Percentiles rank a stretch among this genome's conserved stretches.
phyloP scores from a whole-genome alignment of 2,329 filamentous ascomycete species.

The Xylariaceae sp. region DNA sequence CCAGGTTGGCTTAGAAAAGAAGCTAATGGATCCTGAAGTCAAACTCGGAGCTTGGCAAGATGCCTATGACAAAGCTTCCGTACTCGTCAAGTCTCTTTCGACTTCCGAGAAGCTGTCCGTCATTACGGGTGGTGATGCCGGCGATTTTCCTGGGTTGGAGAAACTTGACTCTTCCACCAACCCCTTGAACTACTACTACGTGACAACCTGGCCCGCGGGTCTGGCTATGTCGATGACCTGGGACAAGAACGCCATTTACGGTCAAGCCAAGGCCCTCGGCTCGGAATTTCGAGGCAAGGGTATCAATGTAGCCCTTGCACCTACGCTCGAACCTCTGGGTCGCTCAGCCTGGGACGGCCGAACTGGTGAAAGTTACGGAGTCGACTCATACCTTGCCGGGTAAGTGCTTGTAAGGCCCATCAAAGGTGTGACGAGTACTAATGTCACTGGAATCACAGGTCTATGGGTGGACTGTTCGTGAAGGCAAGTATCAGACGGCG shows the following conservation, averaged over 20 bases:
- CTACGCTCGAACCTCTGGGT: slow-evolving; percentile 19
- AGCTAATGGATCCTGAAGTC: slow-evolving; percentile 5
- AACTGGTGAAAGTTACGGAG: slow-evolving; percentile 15
- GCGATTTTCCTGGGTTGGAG: slow-evolving; percentile 11
- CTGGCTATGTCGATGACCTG: slow-evolving; percentile 20
- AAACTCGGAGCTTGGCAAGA: slow-evolving; percentile 16
- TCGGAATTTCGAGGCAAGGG: slow-evolving; percentile 17
- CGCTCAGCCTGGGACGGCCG: slow-evolving; percentile 18
- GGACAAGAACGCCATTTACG: slow-evolving; percentile 12
- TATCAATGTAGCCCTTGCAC: slow-evolving; percentile 17
- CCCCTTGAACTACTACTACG: slow-evolving; percentile 16
- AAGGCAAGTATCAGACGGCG: too few relatives aligned
- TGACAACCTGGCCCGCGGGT: slow-evolving; percentile 21
- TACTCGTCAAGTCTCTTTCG: slow-evolving; percentile 25
- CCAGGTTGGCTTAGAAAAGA: not conserved
- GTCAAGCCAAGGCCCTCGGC: slow-evolving; percentile 8
- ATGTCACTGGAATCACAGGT: not conserved
- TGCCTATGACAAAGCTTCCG: slow-evolving; percentile 18
- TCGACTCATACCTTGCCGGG: slow-evolving; percentile 13
- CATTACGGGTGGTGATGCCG: slow-evolving; percentile 30
- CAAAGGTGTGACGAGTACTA: too few relatives aligned
- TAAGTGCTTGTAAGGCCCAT: not conserved
- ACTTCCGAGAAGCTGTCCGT: slow-evolving; percentile 28
- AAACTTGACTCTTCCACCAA: slow-evolving; percentile 13
- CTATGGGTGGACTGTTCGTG: not conserved